Conservation (phyloP, 345 rosid genomes). For the Salix exigua region DNA sequence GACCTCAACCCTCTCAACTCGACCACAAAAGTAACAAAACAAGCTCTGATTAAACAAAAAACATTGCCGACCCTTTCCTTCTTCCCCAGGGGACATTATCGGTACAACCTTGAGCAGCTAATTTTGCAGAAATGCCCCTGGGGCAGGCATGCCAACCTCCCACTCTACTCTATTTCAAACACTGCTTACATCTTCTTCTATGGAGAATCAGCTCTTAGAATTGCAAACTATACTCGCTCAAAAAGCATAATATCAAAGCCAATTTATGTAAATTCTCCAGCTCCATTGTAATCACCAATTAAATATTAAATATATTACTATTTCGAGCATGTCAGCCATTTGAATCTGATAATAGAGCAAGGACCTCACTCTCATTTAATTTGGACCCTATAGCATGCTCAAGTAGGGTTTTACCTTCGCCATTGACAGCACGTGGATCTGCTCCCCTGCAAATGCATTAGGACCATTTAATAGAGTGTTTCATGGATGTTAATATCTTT, state of each 20-base stretch:
- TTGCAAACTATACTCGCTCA: constrained; percentile 26
- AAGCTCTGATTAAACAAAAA: constrained; percentile 22
- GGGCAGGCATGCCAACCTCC: constrained; percentile 43
- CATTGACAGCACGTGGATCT: constrained; percentile 52
- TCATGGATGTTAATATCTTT: neutral
- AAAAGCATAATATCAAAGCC: constrained; percentile 15
- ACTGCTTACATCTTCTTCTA: constrained; percentile 18
- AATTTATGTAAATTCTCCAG: constrained; percentile 20
- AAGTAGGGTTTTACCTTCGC: constrained; percentile 63
- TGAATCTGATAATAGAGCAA: constrained; percentile 59
- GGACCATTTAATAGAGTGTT: neutral
- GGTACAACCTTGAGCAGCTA: constrained; percentile 17
- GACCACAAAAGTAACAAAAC: constrained; percentile 14
- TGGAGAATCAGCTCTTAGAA: constrained; percentile 19
- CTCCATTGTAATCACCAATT: constrained; percentile 13
- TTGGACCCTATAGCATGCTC: constrained; percentile 58
- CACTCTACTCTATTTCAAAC: constrained; percentile 26
- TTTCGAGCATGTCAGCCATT: constrained; percentile 37
- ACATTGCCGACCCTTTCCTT: constrained; percentile 12
- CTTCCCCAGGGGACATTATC: constrained; percentile 8
- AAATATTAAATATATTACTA: neutral
- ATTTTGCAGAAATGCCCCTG: constrained; percentile 25
- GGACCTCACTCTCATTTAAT: constrained; percentile 56
- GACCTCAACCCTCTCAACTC: constrained; percentile 25
- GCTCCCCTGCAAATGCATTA: constrained; percentile 68